These are phyloP conservation scores for Halenospora varia DNA, from an alignment of 495 filamentous ascomycete genomes.

Conservation along the genomic window DNA sequence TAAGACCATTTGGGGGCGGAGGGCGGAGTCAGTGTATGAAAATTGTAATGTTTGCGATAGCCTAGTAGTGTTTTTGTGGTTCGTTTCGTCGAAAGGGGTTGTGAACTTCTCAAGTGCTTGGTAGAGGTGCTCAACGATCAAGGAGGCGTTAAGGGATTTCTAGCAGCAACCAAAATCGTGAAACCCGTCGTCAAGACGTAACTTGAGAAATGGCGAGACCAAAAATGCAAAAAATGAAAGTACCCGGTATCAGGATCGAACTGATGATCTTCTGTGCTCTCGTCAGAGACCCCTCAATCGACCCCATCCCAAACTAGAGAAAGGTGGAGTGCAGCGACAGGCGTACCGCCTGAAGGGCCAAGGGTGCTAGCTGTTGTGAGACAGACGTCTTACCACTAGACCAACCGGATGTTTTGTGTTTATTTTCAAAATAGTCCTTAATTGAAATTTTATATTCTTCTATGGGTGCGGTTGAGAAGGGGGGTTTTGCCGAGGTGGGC, in stretches of 20 bases:
- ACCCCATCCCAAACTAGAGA: not conserved
- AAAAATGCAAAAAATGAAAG: not conserved
- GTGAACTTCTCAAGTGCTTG: no score
- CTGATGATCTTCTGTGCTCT: conserved; percentile 4
- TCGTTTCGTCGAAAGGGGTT: no score
- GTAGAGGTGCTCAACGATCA: no score
- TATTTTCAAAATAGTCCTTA: not conserved
- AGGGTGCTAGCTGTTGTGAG: no score
- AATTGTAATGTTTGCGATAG: no score
- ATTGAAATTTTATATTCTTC: not conserved
- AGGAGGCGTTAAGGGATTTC: no score
- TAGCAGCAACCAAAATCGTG: not conserved
- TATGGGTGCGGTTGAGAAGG: not conserved
- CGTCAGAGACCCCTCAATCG: not conserved
- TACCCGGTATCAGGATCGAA: conserved; percentile 4
- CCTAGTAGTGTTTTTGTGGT: no score
- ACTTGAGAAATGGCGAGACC: not conserved
- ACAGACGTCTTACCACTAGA: conserved; percentile 19
- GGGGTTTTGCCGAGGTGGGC: not conserved
- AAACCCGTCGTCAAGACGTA: not conserved
- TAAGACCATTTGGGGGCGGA: no score
- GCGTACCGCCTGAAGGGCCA: no score
- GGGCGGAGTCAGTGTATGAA: no score
- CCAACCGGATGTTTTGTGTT: not conserved
- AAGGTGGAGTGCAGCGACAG: no score